Conservation (phyloP, 73 alveolate genomes). For the Paramecium sexaurelia region DNA sequence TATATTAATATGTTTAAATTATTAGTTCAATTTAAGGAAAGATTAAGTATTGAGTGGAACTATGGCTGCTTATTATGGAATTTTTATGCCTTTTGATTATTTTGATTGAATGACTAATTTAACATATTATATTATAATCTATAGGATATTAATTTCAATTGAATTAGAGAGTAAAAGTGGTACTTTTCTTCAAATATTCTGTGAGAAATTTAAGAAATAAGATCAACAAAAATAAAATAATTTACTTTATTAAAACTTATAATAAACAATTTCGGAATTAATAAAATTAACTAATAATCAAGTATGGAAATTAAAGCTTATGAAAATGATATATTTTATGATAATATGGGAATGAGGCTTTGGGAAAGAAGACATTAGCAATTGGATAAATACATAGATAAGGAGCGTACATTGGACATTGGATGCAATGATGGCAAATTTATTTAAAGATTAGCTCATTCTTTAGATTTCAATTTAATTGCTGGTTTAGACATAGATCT, state of each 20-base stretch:
- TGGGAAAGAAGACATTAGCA: conserved; percentile 55
- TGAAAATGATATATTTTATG: neutral
- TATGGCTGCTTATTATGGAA: neutral
- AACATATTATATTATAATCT: neutral
- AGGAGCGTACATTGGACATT: neutral
- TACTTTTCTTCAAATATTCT: no score
- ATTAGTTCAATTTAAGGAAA: neutral
- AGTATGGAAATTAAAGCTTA: neutral
- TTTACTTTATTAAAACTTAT: no score
- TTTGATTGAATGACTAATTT: neutral
- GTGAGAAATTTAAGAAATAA: no score
- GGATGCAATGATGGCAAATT: conserved; percentile 61
- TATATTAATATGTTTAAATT: neutral
- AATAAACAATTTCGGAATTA: no score
- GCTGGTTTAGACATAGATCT: conserved; percentile 48
- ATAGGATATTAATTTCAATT: no score
- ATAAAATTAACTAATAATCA: neutral
- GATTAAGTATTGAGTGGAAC: neutral
- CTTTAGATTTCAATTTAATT: conserved; percentile 1
- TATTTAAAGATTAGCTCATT: conserved; percentile 5
- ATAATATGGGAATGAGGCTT: neutral
- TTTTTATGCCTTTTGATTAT: neutral
- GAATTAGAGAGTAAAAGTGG: no score
- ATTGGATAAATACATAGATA: neutral
- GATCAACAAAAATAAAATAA: no score